Conservation (phyloP, 768 basidiomycete species). For the Lactarius evosmus region DNA sequence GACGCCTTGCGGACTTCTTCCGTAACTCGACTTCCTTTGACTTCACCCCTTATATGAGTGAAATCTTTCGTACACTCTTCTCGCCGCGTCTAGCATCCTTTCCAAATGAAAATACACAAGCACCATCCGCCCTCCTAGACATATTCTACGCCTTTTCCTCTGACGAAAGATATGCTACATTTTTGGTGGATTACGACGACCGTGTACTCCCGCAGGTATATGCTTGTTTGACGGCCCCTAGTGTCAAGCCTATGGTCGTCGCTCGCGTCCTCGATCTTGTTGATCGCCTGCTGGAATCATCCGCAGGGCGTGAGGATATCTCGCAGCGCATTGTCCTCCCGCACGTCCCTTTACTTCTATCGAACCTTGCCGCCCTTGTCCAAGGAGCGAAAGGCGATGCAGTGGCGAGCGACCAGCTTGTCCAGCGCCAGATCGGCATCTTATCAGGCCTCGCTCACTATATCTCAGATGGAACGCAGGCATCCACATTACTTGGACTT, state of each 20-base stretch:
- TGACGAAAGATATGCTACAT: constrained; percentile 51
- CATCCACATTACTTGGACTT: constrained; percentile 64
- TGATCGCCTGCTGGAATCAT: constrained; percentile 60
- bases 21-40: constrained; percentile 68
- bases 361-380: constrained; percentile 66
- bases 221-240: constrained; percentile 73
- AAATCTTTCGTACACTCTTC: constrained; percentile 69
- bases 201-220: constrained; percentile 74
- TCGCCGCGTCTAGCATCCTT: constrained; percentile 75
- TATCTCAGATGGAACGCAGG: constrained; percentile 66
- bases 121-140: constrained; percentile 85
- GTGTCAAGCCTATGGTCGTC: constrained; percentile 84
- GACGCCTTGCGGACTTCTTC: constrained; percentile 88
- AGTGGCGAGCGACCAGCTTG: constrained; percentile 56
- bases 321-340: constrained; percentile 59
- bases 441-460: constrained; percentile 78
- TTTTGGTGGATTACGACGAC: constrained; percentile 67
- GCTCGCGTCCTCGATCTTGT: constrained; percentile 81
- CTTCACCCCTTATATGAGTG: constrained; percentile 64
- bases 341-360: constrained; percentile 66
- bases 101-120: constrained; percentile 84
- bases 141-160: constrained; percentile 77
- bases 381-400: constrained; percentile 53
- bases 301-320: constrained; percentile 48
- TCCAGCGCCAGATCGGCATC: constrained; percentile 78